Evolutionary conservation across 78 protist genomes (phyloP), one percentile per base, ranked within the genome.

Genomic region (Dictyostelium brefeldianum): DNA sequence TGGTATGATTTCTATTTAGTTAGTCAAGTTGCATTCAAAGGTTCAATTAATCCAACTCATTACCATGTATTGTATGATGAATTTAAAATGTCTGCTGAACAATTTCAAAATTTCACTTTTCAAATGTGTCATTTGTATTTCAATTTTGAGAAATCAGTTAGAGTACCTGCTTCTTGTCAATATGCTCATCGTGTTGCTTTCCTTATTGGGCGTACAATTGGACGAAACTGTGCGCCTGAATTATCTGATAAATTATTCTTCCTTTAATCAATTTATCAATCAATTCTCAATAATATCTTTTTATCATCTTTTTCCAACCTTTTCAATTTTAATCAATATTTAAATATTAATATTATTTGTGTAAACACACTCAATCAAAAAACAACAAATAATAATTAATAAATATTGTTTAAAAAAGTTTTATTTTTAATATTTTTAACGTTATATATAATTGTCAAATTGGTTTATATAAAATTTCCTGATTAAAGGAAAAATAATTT

Each of bases 31-130:
- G 81, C 78, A 8, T 17, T 22, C 46, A 48, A 50, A 31, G 95
- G 95, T 11, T 64, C 95, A 11, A 62, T 75, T 56, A 90, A 79
- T 71, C 95, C 95, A 56, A 90, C 95, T 10, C 95, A 90, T 59
- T 90, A 57, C 57, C 95, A 90, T n/a, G 83, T 90, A 0, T 36
- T 90, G 29, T 43, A 15, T 12, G 89, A 90, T 62, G 59, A 79
- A 18, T 31, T 17, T 18, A n/a, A 69, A 41, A 54, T 90, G 18
- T 18, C 53, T 22, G 31, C 81, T 9, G 82, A 78, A 17, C 27
- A 7, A 20, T 18, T 73, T 29, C 91, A 83, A 31, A 15, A 17
- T 15, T 56, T 83, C n/a, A 83, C 91, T 8, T 83, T 47, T 74
- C n/a, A 54, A 20, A 18, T 83, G 27, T 48, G 81, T 56, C 31